Evolutionary conservation across 495 filamentous ascomycete genomes (phyloP), one percentile per base, ranked within the genome.

Genomic region (Hypoxylon rickii): DNA sequence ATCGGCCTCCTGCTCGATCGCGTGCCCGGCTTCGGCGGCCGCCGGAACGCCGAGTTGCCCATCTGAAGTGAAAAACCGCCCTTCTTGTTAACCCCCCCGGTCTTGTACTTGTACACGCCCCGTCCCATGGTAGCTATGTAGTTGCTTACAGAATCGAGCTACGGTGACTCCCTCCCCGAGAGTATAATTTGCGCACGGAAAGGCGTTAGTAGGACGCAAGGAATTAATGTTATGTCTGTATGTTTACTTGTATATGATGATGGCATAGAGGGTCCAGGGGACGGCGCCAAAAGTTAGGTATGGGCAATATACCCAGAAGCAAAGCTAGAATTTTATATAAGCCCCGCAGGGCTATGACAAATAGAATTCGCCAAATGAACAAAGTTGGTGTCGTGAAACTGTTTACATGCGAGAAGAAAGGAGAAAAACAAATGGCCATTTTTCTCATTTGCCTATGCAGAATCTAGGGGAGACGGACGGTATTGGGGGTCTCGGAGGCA

Each of bases 31-130:
- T 75, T 86, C 17, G 85, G 67, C 0, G 45, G 74, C 12, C 75
- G 84, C 56, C 80, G 88, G 64, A 91, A 90, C 66, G 81, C 83
- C 16, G 89, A 91, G 69, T 72, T 92, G 67, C 90, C 88, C 48
- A 90, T 94, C 49, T 88, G 63, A 78, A 8, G 12, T 3, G 3
- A 16, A 13, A 13, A 18, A 38, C 10, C 8, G n/a, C n/a, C n/a
- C n/a, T n/a, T n/a, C n/a, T n/a, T n/a, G n/a, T n/a, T n/a, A n/a
- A n/a, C n/a, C n/a, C n/a, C n/a, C n/a, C n/a, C n/a, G n/a, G n/a
- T n/a, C n/a, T n/a, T n/a, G n/a, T n/a, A n/a, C n/a, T n/a, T n/a
- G n/a, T 29, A 29, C 10, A 29, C 24, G 24, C 24, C 24, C n/a
- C n/a, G n/a, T n/a, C n/a, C n/a, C n/a, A n/a, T n/a, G n/a, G n/a